Base-by-base conservation (phyloP, 371 early-diverging fungal genomes). In the Rhizopus stolonifer region DNA sequence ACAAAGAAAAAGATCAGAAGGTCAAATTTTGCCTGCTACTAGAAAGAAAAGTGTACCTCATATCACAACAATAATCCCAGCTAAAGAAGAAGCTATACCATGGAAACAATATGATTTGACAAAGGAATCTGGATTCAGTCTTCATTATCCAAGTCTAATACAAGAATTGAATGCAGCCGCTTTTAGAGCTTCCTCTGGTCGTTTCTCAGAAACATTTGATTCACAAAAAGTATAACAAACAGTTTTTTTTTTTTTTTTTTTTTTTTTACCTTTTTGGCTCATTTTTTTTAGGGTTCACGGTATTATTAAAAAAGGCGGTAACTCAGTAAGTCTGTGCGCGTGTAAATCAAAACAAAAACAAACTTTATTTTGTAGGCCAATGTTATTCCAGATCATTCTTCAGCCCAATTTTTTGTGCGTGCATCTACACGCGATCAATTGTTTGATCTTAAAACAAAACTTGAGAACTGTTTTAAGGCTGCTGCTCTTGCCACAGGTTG, bases 401-500 rank as follows among this genome's bases (percentile, higher is more conserved):
- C 80, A 6, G 85, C 74, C 18, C 54, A 70, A 24, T 72, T 84
- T 36, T 67, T 69, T 51, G 72, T 81, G 36, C 82, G 92, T 22
- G 69, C 89, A 2, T 62, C 65, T 18, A 74, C 67, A 40, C 53
- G 66, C 4, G 55, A 49, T 1, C 80, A 84, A 13, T 58, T 91
- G 6, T 45, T 44, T 3, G 64, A 70, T 25, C 52, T 90, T 15
- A 73, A 70, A 32, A 60, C 54, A 14, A 68, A 73, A 18, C 70
- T 90, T 0, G 48, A 79, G 14, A 68, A 68, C 18, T 77, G 84
- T 33, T 80, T 92, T 61, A 69, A 80, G 43, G 83, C 84, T 4
- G 85, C 85, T 10, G 88, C 86, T 10, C 48, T 61, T 17, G 76
- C 88, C 8, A 83, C 87, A 14, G 90, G 89, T 8, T 88, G 89